Evolutionary conservation across 768 basidiomycete genomes (phyloP), one percentile per base, ranked within the genome.

Genomic region (Agaricus sinodeliciosus): DNA sequence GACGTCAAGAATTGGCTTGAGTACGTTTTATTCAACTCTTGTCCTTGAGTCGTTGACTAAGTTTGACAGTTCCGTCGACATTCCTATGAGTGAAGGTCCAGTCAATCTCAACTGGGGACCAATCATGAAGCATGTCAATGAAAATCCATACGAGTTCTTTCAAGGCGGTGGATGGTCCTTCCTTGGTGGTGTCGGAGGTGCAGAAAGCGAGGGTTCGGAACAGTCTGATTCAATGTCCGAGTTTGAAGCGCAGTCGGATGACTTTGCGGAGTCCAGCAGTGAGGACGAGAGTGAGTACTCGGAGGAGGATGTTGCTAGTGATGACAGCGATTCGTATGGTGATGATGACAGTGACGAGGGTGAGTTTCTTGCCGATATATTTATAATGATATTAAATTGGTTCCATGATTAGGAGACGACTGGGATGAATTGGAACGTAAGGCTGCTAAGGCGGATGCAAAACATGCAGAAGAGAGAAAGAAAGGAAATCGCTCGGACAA

Each of bases 1-100:
- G 94, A 94, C 59, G 94, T 99, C 57, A 98, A 97, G 71, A 94
- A 96, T 63, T 99, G 96, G 96, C 79, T 99, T 18, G 94, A 99
- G 93, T 97, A 65, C 58, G 91, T 74, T 6, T 48, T 22, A 43
- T 43, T 50, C 46, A 25, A 31, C 26, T 19, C 48, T 48, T 40
- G 34, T 36, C 19, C 49, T 28, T 27, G 12, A 39, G 41, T 58
- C 43, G 60, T 51, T 57, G 26, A 56, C 36, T 49, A 39, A 47
- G 9, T 15, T 13, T 55, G n/a, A 35, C 50, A 97, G 94, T 63
- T 97, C 94, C 4, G 94, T 97, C 51, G 96, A 99, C 64, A 94
- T 99, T 53, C 87, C 96, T 7, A 79, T 96, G 71, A 88, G 88
- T 43, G 95, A 97, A 68, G 89, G 94, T 4, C 91, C 92, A 6